These are phyloP conservation scores for Penicillium oxalicum DNA, from an alignment of 2,329 filamentous ascomycete genomes.

Conservation along the genomic window DNA sequence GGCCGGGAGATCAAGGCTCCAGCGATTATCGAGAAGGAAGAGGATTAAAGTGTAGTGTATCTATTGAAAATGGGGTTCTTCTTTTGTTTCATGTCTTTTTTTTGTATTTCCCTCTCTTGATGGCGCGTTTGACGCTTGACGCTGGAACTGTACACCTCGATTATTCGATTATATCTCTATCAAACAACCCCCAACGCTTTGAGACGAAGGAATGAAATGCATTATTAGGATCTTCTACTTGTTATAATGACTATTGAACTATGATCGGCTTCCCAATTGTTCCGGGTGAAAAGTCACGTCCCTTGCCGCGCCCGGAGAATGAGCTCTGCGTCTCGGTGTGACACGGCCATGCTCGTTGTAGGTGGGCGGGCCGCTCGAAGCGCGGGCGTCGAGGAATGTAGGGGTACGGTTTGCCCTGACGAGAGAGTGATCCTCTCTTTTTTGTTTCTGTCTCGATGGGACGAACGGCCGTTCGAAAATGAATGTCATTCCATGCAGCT, in stretches of 20 bases:
- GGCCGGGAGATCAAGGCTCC: conserved; percentile 56
- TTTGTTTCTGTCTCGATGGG: too few species aligned
- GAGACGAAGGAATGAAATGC: conserved; percentile 21
- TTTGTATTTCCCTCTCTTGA: background rate
- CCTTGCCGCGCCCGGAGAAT: too few species aligned
- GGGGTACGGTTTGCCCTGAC: background rate
- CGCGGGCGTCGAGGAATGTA: background rate
- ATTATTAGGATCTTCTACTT: background rate
- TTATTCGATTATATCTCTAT: background rate
- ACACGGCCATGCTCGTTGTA: too few species aligned
- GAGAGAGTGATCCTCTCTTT: background rate
- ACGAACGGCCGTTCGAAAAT: too few species aligned
- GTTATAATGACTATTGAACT: too few species aligned
- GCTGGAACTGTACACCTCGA: background rate
- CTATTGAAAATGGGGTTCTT: background rate
- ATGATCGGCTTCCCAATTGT: too few species aligned
- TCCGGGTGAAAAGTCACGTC: too few species aligned
- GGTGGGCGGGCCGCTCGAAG: background rate
- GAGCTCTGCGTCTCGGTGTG: too few species aligned
- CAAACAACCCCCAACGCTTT: conserved; percentile 1
- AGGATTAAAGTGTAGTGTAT: conserved; percentile 20
- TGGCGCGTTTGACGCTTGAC: background rate
- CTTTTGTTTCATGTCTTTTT: too few species aligned
- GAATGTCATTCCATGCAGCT: too few species aligned
- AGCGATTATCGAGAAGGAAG: conserved; percentile 58